phyloP scores from a whole-genome alignment of 2,329 filamentous ascomycete species.

The Xylaria sp. region DNA sequence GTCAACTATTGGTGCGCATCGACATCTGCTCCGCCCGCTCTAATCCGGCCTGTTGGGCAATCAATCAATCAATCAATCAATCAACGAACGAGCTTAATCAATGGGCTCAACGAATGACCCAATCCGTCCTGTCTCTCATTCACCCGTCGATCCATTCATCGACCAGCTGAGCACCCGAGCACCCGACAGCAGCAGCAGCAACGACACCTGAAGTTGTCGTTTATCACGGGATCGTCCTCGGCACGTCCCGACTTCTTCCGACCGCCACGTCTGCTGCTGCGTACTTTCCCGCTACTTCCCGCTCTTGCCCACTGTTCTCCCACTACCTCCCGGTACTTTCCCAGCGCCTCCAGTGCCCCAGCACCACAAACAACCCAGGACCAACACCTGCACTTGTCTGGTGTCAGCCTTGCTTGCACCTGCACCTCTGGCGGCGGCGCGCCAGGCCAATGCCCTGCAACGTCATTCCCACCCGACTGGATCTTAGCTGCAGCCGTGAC shows the following conservation, averaged over 20 bases:
- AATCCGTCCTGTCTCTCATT: background rate
- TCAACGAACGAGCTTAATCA: too few species aligned
- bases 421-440: slow-evolving; percentile 27
- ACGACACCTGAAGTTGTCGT: background rate
- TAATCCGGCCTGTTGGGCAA: background rate
- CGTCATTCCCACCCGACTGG: slow-evolving; percentile 33
- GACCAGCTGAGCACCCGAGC: background rate
- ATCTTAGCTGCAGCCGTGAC: slow-evolving; percentile 27
- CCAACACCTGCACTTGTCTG: slow-evolving; percentile 9
- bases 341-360: too few species aligned
- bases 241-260: slow-evolving; percentile 14
- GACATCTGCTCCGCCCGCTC: too few species aligned
- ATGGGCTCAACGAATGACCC: background rate
- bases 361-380: too few species aligned
- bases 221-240: slow-evolving; percentile 4
- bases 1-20: too few species aligned
- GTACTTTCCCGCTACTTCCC: background rate
- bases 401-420: slow-evolving; percentile 36
- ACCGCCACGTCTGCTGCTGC: background rate
- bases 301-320: background rate
- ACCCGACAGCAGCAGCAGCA: background rate
- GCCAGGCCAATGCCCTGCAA: slow-evolving; percentile 33
- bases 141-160: background rate
- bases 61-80: background rate
- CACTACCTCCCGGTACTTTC: too few species aligned